Evolutionary conservation across 2,329 filamentous ascomycete species (phyloP), one percentile per base, ranked within the genome.

Genomic region (Raffaelea deltoideospora): DNA sequence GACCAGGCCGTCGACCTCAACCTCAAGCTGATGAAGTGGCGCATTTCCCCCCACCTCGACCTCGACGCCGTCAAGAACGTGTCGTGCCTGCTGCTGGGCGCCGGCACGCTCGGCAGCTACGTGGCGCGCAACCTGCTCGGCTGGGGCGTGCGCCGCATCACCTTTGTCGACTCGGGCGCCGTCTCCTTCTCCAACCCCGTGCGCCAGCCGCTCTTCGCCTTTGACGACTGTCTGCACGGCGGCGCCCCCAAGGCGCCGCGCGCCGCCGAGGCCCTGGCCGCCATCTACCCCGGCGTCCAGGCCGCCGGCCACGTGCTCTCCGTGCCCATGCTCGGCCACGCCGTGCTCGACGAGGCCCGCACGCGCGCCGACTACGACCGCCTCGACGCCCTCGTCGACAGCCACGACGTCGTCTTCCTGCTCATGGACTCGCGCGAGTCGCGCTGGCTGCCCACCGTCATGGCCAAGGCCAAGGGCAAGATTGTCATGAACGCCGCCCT

Each of bases 111-210:
- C 2, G 90, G 90, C 9, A 87, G 85, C 42, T 96, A 96, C 52
- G 87, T 98, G 17, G 85, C 87, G 10, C 72, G 90, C 36, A 92
- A 87, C 42, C 58, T 98, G 29, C 78, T 96, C 68, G 90, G 84
- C 2, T 98, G 90, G 90, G 90, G 90, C 11, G 86, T 96, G 10
- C 74, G 81, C 19, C 90, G 92, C 53, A 88, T 98, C 46, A 95
- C 87, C 0, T 94, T 98, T 53, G 75, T 98, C 43, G 90, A 98
- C 59, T 93, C 93, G 49, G 90, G 83, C 10, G 73, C 70, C 5
- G 88, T 98, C 24, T 95, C 87, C 7, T 98, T 86, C 54, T 96
- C 88, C 2, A 98, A 98, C 50, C 90, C 90, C 0, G 90, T 96
- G 10, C 76, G 90, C 24, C 90, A 98, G 53, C 88, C 90, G 1